Evolutionary conservation across 176 grass and related monocot genomes (phyloP), one percentile per base, ranked within the genome.

Genomic region (Hyparrhenia diplandra): DNA sequence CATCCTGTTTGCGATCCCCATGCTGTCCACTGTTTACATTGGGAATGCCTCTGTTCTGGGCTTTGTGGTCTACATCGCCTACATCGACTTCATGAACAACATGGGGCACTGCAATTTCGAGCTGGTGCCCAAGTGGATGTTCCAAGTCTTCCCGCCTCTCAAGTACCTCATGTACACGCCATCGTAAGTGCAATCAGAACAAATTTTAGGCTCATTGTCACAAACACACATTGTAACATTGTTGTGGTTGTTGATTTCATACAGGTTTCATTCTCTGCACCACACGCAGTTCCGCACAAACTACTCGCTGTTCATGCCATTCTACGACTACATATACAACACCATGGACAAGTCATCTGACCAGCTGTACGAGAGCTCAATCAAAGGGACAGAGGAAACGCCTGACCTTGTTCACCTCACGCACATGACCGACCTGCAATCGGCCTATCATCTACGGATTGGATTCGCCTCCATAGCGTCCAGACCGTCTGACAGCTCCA

Each of bases 131-230:
- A 91, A 84, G 29, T 95, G 88, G 92, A 57, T 95, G 16, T 98
- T 98, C 62, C 47, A 75, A 35, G 84, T 73, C 39, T 98, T 98
- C 41, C 95, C 95, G 10, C 90, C 88, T 51, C 95, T 98, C 70
- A 98, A 98, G 84, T 94, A 98, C 79, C 86, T 98, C 64, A 94
- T 98, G 92, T 98, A 98, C 71, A 98, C 95, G 1, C 95, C 92
- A 18, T 98, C 95, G 95, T 98, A 93, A 93, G 95, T 91, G 75
- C 31, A 32, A 77, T 78, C 43, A 24, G 7, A 51, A 51, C 1
- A 63, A 14, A 27, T 10, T 1, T 11, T 13, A 17, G 63, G 62
- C 6, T 35, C 29, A 7, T 36, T 35, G 67, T 27, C 24, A 7
- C 23, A 34, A 75, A 76, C 61, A n/a, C 55, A 51, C 13, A 25